A percentile compares a stretch with the other conserved stretches of the same genome.
phyloP scores from a whole-genome alignment of 345 rosid species.

The Eucalyptus sp. region DNA sequence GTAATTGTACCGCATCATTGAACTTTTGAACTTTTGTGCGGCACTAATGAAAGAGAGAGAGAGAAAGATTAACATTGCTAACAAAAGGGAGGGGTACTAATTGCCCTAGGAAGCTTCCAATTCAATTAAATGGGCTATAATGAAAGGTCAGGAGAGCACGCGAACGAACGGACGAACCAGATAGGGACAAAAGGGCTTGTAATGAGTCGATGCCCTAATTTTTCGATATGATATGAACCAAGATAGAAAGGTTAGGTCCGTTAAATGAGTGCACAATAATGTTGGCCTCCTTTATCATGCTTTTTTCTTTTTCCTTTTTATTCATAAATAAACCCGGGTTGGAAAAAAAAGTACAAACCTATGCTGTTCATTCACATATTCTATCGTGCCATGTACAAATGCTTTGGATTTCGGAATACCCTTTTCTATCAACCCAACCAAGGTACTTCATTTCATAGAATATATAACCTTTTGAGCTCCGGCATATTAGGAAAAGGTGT shows the following conservation, averaged over 20 bases:
- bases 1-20: not conserved
- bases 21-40: not conserved
- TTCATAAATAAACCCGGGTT: not conserved
- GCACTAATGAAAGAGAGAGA: not conserved
- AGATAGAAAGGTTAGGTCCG: not conserved
- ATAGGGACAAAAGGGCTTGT: not conserved
- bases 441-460: not conserved
- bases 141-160: not conserved
- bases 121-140: not conserved
- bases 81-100: not conserved
- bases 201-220: not conserved
- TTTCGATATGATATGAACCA: not conserved
- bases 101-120: not conserved
- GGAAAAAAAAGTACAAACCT: not conserved
- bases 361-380: not conserved
- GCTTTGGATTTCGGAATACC: not conserved
- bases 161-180: not conserved
- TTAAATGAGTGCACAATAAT: not conserved
- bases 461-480: not conserved
- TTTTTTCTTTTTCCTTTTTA: not conserved
- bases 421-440: not conserved
- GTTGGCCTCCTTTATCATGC: not conserved
- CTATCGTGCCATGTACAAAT: not conserved
- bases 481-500: not conserved
- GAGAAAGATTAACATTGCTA: not conserved